Conservation (phyloP, 768 basidiomycete genomes). For the Tephrocybe sp. region DNA sequence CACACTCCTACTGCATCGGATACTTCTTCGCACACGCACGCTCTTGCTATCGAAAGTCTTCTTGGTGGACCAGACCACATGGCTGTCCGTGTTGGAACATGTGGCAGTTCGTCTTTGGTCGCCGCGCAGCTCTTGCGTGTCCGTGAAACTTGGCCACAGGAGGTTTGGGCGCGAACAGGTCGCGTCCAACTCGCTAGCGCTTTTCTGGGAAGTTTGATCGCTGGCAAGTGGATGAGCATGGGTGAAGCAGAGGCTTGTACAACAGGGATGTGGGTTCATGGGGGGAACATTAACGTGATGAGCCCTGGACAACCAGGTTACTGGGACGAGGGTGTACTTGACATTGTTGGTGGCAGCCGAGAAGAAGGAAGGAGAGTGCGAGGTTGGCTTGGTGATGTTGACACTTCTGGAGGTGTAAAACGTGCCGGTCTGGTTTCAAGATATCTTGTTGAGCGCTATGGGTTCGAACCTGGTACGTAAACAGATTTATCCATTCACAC, state of each 20-base stretch:
- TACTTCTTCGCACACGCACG: conserved; percentile 79
- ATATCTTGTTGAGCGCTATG: conserved; percentile 79
- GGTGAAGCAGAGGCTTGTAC: conserved; percentile 76
- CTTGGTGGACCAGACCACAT: conserved; percentile 79
- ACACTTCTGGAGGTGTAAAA: conserved; percentile 61
- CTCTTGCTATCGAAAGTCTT: conserved; percentile 70
- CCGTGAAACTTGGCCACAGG: conserved; percentile 74
- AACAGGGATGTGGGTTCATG: conserved; percentile 80
- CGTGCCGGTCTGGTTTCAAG: conserved; percentile 66
- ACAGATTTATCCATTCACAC: not conserved
- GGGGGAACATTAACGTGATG: conserved; percentile 27
- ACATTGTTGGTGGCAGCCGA: conserved; percentile 73
- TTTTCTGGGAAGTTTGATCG: conserved; percentile 69
- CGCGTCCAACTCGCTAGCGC: conserved; percentile 77
- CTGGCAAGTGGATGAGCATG: conserved; percentile 72
- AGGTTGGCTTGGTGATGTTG: conserved; percentile 84
- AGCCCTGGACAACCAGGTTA: conserved; percentile 34
- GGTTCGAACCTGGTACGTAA: conserved; percentile 68
- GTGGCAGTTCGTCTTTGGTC: conserved; percentile 67
- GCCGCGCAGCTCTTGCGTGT: conserved; percentile 78
- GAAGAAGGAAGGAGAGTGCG: conserved; percentile 74
- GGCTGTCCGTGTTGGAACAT: conserved; percentile 74
- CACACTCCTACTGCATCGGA: conserved; percentile 79
- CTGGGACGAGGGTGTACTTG: conserved; percentile 81
- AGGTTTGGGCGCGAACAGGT: conserved; percentile 79